Conservation (phyloP, 208 protist species). For the Pavlovales sp. region DNA sequence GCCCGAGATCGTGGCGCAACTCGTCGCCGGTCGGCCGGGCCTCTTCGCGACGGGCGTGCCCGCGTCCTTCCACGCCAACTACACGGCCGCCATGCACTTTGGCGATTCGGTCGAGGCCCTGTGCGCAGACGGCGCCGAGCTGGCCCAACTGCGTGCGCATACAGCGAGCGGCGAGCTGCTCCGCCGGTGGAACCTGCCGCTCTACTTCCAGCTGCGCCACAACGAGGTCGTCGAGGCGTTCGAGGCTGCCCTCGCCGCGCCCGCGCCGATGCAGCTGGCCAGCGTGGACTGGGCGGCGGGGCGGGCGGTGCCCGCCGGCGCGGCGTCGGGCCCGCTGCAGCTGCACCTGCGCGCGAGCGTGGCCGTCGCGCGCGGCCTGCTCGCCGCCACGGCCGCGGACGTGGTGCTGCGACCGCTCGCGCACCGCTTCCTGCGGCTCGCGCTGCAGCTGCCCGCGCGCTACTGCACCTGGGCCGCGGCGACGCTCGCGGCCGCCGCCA, state of each 20-base stretch:
- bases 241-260: neutral
- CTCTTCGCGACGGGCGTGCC: neutral
- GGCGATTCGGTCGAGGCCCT: neutral
- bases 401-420: neutral
- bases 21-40: neutral
- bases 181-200: neutral
- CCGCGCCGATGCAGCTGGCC: no score
- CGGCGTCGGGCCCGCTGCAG: neutral
- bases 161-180: neutral
- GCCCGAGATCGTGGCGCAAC: neutral
- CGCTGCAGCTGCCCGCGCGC: neutral
- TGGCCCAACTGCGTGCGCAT: neutral
- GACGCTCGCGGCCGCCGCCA: neutral
- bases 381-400: no score
- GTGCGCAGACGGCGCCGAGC: neutral
- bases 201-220: neutral
- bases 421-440: neutral
- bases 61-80: neutral
- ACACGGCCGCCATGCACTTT: neutral
- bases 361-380: neutral
- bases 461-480: neutral
- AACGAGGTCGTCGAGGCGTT: neutral
- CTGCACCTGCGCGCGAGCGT: neutral
- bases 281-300: no score
- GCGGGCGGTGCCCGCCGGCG: no score